phyloP scores from a whole-genome alignment of 2,329 filamentous ascomycete genomes.

The Scytalidium lignicola region DNA sequence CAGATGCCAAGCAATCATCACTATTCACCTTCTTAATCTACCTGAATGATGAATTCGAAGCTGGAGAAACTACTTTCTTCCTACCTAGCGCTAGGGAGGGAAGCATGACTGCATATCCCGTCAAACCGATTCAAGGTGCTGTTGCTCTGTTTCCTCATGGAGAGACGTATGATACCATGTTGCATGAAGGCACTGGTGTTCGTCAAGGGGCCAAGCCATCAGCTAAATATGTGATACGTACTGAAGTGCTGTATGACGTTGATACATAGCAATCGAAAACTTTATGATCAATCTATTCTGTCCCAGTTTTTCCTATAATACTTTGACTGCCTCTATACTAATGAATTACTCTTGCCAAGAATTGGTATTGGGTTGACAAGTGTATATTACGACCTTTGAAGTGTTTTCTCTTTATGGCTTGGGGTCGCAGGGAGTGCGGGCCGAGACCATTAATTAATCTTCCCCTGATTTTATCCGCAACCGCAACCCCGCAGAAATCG shows the following conservation, averaged over 20 bases:
- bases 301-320: too few relatives aligned
- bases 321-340: too few relatives aligned
- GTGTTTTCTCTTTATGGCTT: too few relatives aligned
- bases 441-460: not conserved
- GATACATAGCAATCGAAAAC: slow-evolving; percentile 9
- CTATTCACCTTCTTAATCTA: slow-evolving; percentile 67
- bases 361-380: too few relatives aligned
- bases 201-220: slow-evolving; percentile 49
- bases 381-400: too few relatives aligned
- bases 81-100: slow-evolving; percentile 60
- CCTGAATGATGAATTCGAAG: slow-evolving; percentile 66
- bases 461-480: not conserved
- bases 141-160: slow-evolving; percentile 68
- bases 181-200: slow-evolving; percentile 69
- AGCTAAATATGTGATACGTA: slow-evolving; percentile 65
- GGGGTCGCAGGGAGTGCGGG: not conserved
- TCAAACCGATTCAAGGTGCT: slow-evolving; percentile 63
- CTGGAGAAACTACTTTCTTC: slow-evolving; percentile 68
- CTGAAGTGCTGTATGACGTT: slow-evolving; percentile 67
- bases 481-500: not conserved
- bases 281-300: not conserved
- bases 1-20: slow-evolving; percentile 55
- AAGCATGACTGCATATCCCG: slow-evolving; percentile 62
- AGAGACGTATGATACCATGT: slow-evolving; percentile 56
- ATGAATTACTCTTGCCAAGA: too few relatives aligned